Percentiles rank a stretch among this genome's conserved stretches.
Conservation (phyloP, 305 asterid genomes). For the Rubia occidens region DNA sequence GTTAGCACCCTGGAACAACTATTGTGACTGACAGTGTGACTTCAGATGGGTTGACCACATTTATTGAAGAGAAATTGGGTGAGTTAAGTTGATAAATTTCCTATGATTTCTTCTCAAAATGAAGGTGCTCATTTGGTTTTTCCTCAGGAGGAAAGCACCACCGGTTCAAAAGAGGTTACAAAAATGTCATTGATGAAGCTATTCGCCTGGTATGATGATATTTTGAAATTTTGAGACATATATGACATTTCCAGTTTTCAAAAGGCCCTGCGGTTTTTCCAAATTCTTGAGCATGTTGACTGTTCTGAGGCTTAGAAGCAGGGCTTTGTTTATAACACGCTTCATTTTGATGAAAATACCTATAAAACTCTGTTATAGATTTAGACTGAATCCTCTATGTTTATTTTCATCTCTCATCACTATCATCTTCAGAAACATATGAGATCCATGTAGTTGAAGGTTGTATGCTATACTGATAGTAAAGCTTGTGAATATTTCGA, state of each 20-base stretch:
- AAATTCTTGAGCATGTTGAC: not conserved
- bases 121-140: slow-evolving; percentile 24
- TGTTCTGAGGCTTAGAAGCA: not conserved
- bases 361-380: not conserved
- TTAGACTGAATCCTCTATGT: not conserved
- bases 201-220: slow-evolving; percentile 57
- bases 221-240: not conserved
- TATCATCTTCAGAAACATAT: not conserved
- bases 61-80: slow-evolving; percentile 91
- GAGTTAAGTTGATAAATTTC: slow-evolving; percentile 22
- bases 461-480: not conserved
- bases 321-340: not conserved
- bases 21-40: slow-evolving; percentile 97
- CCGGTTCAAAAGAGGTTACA: slow-evolving; percentile 97
- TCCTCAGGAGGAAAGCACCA: slow-evolving; percentile 85
- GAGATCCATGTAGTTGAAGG: not conserved
- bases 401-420: not conserved
- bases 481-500: not conserved
- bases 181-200: slow-evolving; percentile 98
- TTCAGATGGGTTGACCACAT: slow-evolving; percentile 89
- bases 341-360: not conserved
- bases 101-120: slow-evolving; percentile 9
- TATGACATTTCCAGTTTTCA: not conserved
- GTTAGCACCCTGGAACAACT: slow-evolving; percentile 92
- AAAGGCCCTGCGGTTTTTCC: not conserved